Conservation (phyloP, 2,329 filamentous ascomycete species). For the Lizonia empirigonia region DNA sequence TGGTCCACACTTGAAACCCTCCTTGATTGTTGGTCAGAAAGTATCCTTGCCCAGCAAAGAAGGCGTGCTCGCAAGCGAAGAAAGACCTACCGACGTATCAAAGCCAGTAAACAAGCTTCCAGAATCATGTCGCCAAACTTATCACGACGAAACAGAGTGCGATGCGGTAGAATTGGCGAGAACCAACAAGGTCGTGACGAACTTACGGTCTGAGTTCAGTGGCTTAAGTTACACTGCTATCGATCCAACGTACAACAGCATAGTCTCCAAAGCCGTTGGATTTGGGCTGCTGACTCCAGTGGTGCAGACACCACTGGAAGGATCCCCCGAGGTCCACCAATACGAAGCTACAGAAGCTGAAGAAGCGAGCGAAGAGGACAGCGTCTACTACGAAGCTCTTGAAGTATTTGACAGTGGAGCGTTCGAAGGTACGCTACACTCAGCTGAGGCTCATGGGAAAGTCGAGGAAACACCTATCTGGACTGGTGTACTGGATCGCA, state of each 20-base stretch:
- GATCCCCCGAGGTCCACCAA: no score
- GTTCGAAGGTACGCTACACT: background rate
- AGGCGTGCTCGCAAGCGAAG: no score
- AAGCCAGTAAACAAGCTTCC: background rate
- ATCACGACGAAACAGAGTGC: background rate
- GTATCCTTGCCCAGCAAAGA: background rate
- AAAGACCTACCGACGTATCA: background rate
- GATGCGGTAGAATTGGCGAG: background rate
- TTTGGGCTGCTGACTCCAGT: background rate
- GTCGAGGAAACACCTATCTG: background rate
- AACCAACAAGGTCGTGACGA: background rate
- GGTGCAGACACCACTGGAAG: no score
- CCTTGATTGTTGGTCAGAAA: background rate
- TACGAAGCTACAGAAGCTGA: background rate
- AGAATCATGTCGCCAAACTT: background rate
- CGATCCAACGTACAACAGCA: background rate
- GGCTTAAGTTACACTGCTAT: background rate
- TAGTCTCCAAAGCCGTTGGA: background rate
- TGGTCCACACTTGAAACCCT: background rate
- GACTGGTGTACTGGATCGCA: background rate
- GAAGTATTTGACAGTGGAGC: background rate
- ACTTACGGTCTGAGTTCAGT: background rate
- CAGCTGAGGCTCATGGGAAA: background rate
- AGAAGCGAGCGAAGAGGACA: background rate
- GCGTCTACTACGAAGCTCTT: conserved; percentile 1